Conservation (phyloP, 441 rosid species). For the Pelargonium citronellum region DNA sequence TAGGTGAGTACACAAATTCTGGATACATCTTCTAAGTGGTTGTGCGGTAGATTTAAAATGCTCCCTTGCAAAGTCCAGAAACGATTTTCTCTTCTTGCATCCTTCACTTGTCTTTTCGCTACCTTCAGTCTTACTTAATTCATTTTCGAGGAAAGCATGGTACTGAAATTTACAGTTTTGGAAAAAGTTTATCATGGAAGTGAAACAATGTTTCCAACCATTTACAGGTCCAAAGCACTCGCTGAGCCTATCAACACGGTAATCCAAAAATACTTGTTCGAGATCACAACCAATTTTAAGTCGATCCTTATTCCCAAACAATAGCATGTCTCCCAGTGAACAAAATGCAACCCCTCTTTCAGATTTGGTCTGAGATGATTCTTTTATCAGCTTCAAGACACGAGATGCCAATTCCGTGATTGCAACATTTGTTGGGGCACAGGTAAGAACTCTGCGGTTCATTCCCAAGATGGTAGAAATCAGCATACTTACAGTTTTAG, state of each 20-base stretch:
- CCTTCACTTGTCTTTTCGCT: conserved; percentile 1
- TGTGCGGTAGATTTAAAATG: conserved; percentile 4
- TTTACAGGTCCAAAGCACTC: conserved; percentile 28
- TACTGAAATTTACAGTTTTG: conserved; percentile 23
- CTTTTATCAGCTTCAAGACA: conserved; percentile 30
- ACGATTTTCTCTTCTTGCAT: neutral
- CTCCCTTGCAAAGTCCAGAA: conserved; percentile 11
- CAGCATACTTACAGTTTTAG: conserved; percentile 33
- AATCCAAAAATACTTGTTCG: conserved; percentile 35
- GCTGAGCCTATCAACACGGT: conserved; percentile 34
- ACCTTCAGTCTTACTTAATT: neutral
- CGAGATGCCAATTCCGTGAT: conserved; percentile 46
- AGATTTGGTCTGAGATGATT: conserved; percentile 16
- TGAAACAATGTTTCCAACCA: conserved; percentile 36
- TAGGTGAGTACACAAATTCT: conserved; percentile 16
- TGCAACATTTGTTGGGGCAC: conserved; percentile 56
- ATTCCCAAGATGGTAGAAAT: conserved; percentile 31
- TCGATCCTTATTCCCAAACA: conserved; percentile 41
- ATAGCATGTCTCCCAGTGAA: conserved; percentile 39
- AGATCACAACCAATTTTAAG: conserved; percentile 33
- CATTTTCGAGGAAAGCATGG: neutral
- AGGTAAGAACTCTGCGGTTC: conserved; percentile 43
- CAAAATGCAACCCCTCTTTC: conserved; percentile 8
- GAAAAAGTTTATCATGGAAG: conserved; percentile 30
- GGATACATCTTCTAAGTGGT: conserved; percentile 15